Conservation (phyloP, 345 rosid species). For the Citrus sp. region DNA sequence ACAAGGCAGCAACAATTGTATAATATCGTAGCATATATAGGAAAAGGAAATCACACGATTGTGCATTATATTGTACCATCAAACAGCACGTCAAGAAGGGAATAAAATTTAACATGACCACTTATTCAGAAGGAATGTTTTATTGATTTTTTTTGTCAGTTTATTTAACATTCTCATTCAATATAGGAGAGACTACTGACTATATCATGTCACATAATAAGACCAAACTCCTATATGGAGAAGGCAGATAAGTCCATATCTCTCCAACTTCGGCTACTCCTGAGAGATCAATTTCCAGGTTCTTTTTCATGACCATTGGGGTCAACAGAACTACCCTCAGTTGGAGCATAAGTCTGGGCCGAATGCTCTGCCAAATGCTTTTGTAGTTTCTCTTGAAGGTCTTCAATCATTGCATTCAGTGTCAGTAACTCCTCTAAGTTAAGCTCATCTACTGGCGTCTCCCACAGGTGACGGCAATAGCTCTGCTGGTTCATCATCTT, state of each 20-base stretch:
- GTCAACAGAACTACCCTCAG: background rate
- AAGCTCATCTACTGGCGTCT: slow-evolving; percentile 13
- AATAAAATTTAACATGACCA: background rate
- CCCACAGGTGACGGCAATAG: background rate
- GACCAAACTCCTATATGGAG: background rate
- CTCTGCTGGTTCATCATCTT: background rate
- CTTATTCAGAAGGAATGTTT: background rate
- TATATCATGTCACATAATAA: background rate
- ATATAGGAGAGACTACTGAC: background rate
- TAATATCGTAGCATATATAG: background rate
- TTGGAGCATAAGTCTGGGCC: background rate
- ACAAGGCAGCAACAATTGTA: background rate
- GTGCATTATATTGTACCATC: background rate
- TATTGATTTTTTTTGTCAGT: background rate
- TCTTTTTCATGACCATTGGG: background rate
- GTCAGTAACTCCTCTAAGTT: background rate
- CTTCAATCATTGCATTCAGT: background rate
- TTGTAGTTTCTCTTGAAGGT: background rate
- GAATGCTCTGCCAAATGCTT: background rate
- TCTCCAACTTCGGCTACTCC: background rate
- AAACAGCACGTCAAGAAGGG: background rate
- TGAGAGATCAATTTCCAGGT: background rate
- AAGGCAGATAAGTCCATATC: background rate
- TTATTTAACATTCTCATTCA: background rate
- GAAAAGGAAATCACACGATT: background rate